Base-by-base conservation (phyloP, 2,329 filamentous ascomycete species). In the Talaromyces sp. region DNA sequence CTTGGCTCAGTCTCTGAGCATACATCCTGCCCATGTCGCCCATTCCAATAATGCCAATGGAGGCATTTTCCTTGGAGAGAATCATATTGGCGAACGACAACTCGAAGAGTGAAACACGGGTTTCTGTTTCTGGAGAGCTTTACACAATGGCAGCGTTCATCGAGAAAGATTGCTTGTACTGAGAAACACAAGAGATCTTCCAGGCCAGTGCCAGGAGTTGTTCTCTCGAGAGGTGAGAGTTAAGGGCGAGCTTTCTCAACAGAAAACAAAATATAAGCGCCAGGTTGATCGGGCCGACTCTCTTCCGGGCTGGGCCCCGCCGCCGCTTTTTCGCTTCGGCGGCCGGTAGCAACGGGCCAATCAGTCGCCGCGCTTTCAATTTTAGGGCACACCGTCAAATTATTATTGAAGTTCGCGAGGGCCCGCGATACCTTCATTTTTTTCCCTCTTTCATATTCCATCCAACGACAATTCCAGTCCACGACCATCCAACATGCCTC, bases 11-110 rank as follows among this genome's bases (percentile, higher is more conserved):
- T 73, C 88, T 87, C 72, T 89, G 87, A 72, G 95, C 91, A 78
- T 99, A 99, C 92, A 99, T 96, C 84, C 89, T 96, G 72, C 95
- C 95, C 95, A 99, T 99, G 73, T 97, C 94, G 67, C 95, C 95
- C 93, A 99, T 97, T 64, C 95, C 95, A 75, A 99, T 99, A 73
- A 99, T 90, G 68, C 95, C 95, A 68, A 99, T 85, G 65, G 89
- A 87, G 74, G 91, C 91, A 72, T 85, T 82, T 68, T 88, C 85
- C 88, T 85, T 80, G 69, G 72, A 73, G 63, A 73, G 72, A 34
- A 65, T 68, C 74, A 76, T 76, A 28, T 36, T 65, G 63, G 57
- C 28, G 7, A 44, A 8, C 18, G 42, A 63, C 31, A n/a, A 53
- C 30, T n/a, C 12, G 9, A 23, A 33, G 4, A 61, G 60, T 16